Percentiles rank a stretch among this genome's conserved stretches.
Evolutionary conservation across 352 stramenopile species (phyloP).

Genomic region (Phytophthora sp.): DNA sequence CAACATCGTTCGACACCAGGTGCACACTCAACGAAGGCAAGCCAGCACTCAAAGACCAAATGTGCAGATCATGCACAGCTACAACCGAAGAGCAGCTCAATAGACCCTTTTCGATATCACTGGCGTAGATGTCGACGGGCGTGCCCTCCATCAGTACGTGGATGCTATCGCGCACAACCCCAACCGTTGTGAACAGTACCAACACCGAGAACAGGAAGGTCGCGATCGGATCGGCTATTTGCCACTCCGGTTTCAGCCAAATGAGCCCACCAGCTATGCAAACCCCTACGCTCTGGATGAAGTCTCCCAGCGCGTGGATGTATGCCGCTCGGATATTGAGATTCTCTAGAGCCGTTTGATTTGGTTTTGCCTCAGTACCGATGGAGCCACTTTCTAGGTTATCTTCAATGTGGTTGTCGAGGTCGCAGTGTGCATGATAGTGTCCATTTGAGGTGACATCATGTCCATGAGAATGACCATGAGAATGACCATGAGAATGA

Average conservation of each 20-base stretch:
- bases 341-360: slow-evolving; percentile 66
- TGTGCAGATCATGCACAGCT: slow-evolving; percentile 96
- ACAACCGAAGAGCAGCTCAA: slow-evolving; percentile 72
- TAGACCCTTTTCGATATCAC: slow-evolving; percentile 80
- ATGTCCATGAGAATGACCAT: slow-evolving; percentile 5
- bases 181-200: slow-evolving; percentile 92
- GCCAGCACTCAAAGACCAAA: slow-evolving; percentile 95
- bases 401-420: not conserved
- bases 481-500: slow-evolving; percentile 20
- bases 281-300: slow-evolving; percentile 96
- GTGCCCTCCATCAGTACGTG: slow-evolving; percentile 95
- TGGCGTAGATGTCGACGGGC: slow-evolving; percentile 82
- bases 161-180: slow-evolving; percentile 88
- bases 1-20: slow-evolving; percentile 61
- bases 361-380: slow-evolving; percentile 6
- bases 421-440: slow-evolving; percentile 1
- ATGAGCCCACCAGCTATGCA: slow-evolving; percentile 95
- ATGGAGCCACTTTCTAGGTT: slow-evolving; percentile 15
- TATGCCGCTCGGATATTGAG: slow-evolving; percentile 96
- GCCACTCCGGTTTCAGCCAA: slow-evolving; percentile 94
- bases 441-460: slow-evolving; percentile 34
- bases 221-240: slow-evolving; percentile 95
- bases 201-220: slow-evolving; percentile 97
- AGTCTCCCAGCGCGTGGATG: slow-evolving; percentile 96
- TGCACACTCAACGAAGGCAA: slow-evolving; percentile 92